These are phyloP conservation scores for Colletotrichum sp. DNA, from an alignment of 2,329 filamentous ascomycete species.

Conservation along the genomic window DNA sequence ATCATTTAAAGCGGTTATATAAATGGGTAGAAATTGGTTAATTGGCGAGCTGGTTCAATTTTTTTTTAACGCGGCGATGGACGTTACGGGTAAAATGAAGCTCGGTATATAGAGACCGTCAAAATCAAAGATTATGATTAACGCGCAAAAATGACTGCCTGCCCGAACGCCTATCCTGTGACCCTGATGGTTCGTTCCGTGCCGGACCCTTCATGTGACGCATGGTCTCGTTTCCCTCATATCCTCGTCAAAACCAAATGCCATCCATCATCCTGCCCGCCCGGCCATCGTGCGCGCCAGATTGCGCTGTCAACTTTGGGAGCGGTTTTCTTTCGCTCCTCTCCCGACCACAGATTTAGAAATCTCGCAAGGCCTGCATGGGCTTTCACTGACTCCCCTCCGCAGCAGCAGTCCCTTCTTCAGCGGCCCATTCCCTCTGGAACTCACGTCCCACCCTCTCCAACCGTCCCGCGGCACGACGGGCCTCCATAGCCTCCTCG, in stretches of 20 bases:
- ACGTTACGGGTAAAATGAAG: conserved; percentile 21
- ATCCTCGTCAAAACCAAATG: background rate
- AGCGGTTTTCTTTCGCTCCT: background rate
- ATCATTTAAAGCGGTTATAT: conserved; percentile 70
- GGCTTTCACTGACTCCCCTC: background rate
- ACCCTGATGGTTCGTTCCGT: background rate
- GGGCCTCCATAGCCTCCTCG: conserved; percentile 55
- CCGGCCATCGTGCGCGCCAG: background rate
- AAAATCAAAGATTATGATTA: conserved; percentile 24
- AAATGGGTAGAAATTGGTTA: conserved; percentile 19
- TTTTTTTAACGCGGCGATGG: conserved; percentile 20
- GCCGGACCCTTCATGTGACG: background rate
- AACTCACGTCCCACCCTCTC: conserved; percentile 61
- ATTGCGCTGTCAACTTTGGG: background rate
- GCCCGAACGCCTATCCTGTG: conserved; percentile 5
- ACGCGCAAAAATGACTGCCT: background rate
- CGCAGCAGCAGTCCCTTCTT: conserved; percentile 24
- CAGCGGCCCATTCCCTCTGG: conserved; percentile 56
- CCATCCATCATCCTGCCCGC: background rate
- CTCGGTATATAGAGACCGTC: conserved; percentile 23
- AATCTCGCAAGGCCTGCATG: background rate
- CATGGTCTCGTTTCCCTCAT: conserved; percentile 8
- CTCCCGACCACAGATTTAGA: background rate
- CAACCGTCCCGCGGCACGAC: conserved; percentile 55
- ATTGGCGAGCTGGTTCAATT: conserved; percentile 10